These are phyloP conservation scores for Russula sp. DNA, from an alignment of 768 basidiomycete genomes.

Conservation along the genomic window DNA sequence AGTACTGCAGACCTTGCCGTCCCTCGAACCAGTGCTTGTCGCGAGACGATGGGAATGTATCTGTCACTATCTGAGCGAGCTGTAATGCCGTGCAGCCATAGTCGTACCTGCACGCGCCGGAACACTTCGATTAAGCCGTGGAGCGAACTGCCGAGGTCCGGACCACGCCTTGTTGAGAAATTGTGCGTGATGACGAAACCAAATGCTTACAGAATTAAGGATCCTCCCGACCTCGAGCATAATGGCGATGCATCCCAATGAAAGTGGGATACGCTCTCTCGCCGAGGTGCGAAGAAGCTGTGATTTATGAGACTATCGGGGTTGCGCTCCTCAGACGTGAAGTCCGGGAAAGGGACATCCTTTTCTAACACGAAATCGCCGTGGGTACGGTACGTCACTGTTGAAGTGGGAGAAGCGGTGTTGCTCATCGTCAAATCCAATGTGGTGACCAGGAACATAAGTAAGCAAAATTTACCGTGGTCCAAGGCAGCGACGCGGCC, in stretches of 20 bases:
- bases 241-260: conserved; percentile 53
- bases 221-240: conserved; percentile 73
- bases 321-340: conserved; percentile 67
- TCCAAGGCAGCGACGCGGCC: conserved; percentile 68
- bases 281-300: conserved; percentile 44
- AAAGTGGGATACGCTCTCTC: conserved; percentile 61
- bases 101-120: conserved; percentile 7
- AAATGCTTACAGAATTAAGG: conserved; percentile 33
- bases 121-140: not conserved
- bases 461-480: not conserved
- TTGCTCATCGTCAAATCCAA: not conserved
- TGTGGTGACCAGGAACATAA: not conserved
- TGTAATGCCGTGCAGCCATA: conserved; percentile 3
- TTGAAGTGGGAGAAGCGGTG: not conserved
- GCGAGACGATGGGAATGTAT: no score
- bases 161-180: not conserved
- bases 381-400: not conserved
- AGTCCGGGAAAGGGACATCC: conserved; percentile 79
- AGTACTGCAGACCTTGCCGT: no score
- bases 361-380: conserved; percentile 50
- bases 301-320: conserved; percentile 41
- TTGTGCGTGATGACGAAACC: conserved; percentile 22
- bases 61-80: no score
- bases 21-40: no score
- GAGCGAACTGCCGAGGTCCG: conserved; percentile 20